Evolutionary conservation across 805 yeast species (phyloP).

Genomic region (Candida xiaguanensis): DNA sequence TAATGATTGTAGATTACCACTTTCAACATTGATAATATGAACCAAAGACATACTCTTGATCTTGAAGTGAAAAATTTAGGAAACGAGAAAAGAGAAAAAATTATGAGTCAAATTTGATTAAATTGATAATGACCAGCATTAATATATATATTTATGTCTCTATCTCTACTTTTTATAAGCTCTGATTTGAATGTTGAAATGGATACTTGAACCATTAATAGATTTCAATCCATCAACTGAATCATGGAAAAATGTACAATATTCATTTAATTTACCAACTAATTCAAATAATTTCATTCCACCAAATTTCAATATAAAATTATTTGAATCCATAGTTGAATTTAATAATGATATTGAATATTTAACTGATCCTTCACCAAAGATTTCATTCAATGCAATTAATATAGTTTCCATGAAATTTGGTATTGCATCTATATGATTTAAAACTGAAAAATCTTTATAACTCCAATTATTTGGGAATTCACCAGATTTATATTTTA

Average conservation of each 20-base stretch:
- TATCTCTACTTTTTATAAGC: conserved; percentile 5
- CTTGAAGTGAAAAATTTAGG: no score
- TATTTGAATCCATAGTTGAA: conserved; percentile 26
- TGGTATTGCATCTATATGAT: conserved; percentile 21
- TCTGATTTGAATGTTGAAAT: conserved; percentile 8
- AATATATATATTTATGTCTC: neutral
- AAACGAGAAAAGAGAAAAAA: conserved; percentile 2
- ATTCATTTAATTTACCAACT: conserved; percentile 28
- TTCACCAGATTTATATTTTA: conserved; percentile 2
- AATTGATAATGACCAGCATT: conserved; percentile 7
- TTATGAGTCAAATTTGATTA: conserved; percentile 3
- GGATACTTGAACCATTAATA: conserved; percentile 8
- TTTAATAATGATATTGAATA: conserved; percentile 27
- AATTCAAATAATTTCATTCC: conserved; percentile 29
- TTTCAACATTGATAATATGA: conserved; percentile 87
- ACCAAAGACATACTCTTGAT: conserved; percentile 26
- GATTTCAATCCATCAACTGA: conserved; percentile 8
- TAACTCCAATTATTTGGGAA: conserved; percentile 9
- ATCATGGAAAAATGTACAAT: conserved; percentile 18
- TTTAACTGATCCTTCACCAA: conserved; percentile 33
- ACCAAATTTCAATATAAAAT: conserved; percentile 25
- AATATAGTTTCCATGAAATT: conserved; percentile 21
- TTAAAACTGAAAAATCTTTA: conserved; percentile 6
- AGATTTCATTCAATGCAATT: conserved; percentile 19
- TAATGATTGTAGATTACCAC: conserved; percentile 89